Evolutionary conservation across 2,329 filamentous ascomycete genomes (phyloP).

Genomic region (Phialemoniopsis sp.): DNA sequence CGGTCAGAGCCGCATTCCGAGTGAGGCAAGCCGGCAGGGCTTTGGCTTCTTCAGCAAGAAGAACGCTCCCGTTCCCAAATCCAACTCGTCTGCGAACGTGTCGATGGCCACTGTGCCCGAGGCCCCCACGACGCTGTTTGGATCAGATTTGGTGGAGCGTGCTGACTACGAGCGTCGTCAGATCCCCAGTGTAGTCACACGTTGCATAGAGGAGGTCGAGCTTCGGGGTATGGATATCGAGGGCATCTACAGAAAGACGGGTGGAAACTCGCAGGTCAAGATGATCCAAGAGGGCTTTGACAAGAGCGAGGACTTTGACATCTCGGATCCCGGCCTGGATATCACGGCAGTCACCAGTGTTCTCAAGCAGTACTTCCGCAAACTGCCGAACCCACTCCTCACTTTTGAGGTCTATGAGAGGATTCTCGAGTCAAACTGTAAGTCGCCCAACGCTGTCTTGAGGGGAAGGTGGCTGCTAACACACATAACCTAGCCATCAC

Average conservation of each 20-base stretch:
- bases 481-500: slow-evolving; percentile 49
- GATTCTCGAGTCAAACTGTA: slow-evolving; percentile 76
- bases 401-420: slow-evolving; percentile 91
- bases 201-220: slow-evolving; percentile 96
- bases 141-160: slow-evolving; percentile 81
- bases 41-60: slow-evolving; percentile 70
- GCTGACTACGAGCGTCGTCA: slow-evolving; percentile 85
- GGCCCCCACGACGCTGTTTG: slow-evolving; percentile 66
- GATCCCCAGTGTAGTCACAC: slow-evolving; percentile 85
- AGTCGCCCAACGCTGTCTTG: too few relatives aligned
- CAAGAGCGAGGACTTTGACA: slow-evolving; percentile 79
- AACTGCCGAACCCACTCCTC: slow-evolving; percentile 81
- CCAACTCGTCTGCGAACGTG: slow-evolving; percentile 37
- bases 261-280: slow-evolving; percentile 87
- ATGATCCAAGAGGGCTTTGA: slow-evolving; percentile 90
- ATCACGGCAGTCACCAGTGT: slow-evolving; percentile 96
- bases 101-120: slow-evolving; percentile 35
- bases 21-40: slow-evolving; percentile 45
- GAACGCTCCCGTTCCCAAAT: slow-evolving; percentile 48
- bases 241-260: slow-evolving; percentile 96
- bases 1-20: slow-evolving; percentile 17
- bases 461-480: too few relatives aligned
- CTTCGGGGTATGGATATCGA: slow-evolving; percentile 94
- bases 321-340: slow-evolving; percentile 88
- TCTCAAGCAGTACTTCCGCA: slow-evolving; percentile 96